Evolutionary conservation across 192 early-diverging fungal species (phyloP), one percentile per base, ranked within the genome.

Genomic region (Backusella tuberculispora): DNA sequence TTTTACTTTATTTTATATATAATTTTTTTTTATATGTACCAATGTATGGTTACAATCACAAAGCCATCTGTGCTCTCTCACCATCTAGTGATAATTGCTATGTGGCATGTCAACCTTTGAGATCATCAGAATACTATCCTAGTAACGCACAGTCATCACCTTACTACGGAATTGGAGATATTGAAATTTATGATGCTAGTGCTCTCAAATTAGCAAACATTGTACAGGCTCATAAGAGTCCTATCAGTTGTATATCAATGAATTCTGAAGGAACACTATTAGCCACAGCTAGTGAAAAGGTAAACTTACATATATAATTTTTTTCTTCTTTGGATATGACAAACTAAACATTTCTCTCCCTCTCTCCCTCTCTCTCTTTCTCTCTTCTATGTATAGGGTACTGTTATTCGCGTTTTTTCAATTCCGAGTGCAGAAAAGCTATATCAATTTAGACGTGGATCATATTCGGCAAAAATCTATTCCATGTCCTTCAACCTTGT

Each of bases 221-320:
- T 71, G 92, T 99, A 41, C 92, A 93, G 74, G 97, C 97, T 0
- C 96, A 98, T 81, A 99, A 99, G 85, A 92, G 88, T 19, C 91
- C 94, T 1, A 85, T 99, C 17, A 89, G 90, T 45, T 93, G 89
- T 77, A 85, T 99, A 42, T 85, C 89, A 4, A 97, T 97, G 77
- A 96, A 92, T 81, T 90, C 87, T 69, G 93, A 97, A 40, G 97
- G 97, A 24, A 94, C 93, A 0, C 82, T 97, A 85, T 83, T 98
- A 38, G 97, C 96, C 41, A 98, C 96, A 1, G 89, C 96, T 17
- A 96, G 94, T 78, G 96, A 98, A 76, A 97, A 97, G 92, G 93
- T 93, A 83, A 45, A 15, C n/a, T n/a, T 12, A 44, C 14, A n/a
- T 2, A 24, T 46, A 6, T 21, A 10, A 19, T 43, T 41, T 42